phyloP scores from a whole-genome alignment of 1,284 basidiomycete genomes.

The Moesziomyces antarcticus region DNA sequence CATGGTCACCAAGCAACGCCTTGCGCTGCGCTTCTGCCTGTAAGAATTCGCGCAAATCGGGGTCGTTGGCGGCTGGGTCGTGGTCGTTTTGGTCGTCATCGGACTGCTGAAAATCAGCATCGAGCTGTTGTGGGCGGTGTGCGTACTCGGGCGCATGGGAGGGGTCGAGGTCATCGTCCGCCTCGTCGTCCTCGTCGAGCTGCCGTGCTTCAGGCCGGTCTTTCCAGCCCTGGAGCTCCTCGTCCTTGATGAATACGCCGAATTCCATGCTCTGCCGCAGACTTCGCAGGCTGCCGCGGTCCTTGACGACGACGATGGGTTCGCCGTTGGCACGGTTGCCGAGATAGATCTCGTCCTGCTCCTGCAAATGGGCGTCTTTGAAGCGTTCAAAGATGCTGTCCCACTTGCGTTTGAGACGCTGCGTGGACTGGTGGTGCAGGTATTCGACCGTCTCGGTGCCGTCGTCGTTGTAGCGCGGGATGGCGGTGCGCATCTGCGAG shows the following conservation, averaged over 20 bases:
- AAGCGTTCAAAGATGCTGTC: slow-evolving; percentile 63
- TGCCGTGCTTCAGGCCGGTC: slow-evolving; percentile 26
- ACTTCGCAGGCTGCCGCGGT: slow-evolving; percentile 56
- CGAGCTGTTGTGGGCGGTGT: not conserved
- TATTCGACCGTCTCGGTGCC: slow-evolving; percentile 59
- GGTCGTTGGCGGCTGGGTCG: slow-evolving; percentile 39
- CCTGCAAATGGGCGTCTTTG: slow-evolving; percentile 61
- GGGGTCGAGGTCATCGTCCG: slow-evolving; percentile 28
- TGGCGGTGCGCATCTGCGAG: slow-evolving; percentile 30
- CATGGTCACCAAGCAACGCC: slow-evolving; percentile 22
- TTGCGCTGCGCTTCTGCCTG: slow-evolving; percentile 43
- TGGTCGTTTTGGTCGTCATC: slow-evolving; percentile 20
- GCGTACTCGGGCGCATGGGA: slow-evolving; percentile 4
- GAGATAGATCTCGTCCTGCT: slow-evolving; percentile 66
- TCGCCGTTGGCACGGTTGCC: slow-evolving; percentile 51
- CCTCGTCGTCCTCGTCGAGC: slow-evolving; percentile 17
- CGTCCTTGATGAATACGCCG: slow-evolving; percentile 61
- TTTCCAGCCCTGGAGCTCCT: slow-evolving; percentile 54
- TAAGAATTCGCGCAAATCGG: slow-evolving; percentile 53
- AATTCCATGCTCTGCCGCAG: slow-evolving; percentile 51
- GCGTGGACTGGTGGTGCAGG: slow-evolving; percentile 54
- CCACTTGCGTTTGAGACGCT: slow-evolving; percentile 62
- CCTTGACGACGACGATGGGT: slow-evolving; percentile 53
- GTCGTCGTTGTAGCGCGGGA: slow-evolving; percentile 53
- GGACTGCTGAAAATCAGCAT: slow-evolving; percentile 11